phyloP scores from a whole-genome alignment of 208 protist species.

The Balamuthia mandrillaris region DNA sequence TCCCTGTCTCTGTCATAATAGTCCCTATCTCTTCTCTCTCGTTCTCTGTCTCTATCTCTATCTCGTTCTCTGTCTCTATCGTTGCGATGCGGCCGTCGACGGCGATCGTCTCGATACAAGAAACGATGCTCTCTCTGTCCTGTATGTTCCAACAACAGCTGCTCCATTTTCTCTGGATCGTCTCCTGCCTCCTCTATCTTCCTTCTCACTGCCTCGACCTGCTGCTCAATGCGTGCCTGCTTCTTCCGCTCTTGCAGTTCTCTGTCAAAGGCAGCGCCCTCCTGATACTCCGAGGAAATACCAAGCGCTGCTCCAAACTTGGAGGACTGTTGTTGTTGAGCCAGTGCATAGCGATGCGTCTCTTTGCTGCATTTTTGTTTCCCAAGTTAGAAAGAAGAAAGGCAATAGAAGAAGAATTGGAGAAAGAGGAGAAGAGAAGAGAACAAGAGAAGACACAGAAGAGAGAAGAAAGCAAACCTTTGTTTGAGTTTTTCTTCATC shows the following conservation, averaged over 20 bases:
- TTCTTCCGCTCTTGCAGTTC: slow-evolving; percentile 41
- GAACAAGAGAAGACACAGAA: too few relatives aligned
- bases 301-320: slow-evolving; percentile 33
- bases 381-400: too few relatives aligned
- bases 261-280: slow-evolving; percentile 40
- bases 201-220: neutral
- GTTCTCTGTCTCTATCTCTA: neutral
- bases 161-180: neutral
- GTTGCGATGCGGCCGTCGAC: neutral
- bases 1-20: neutral
- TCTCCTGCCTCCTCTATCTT: neutral
- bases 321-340: slow-evolving; percentile 7
- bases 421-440: too few relatives aligned
- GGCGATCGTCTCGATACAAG: neutral
- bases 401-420: too few relatives aligned
- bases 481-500: neutral
- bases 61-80: neutral
- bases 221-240: neutral
- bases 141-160: neutral
- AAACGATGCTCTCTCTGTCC: neutral
- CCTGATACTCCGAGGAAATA: slow-evolving; percentile 16
- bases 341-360: slow-evolving; percentile 23
- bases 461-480: too few relatives aligned
- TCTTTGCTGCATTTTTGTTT: neutral
- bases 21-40: neutral